Base-by-base conservation (phyloP, 2,329 filamentous ascomycete species). In the Aspergillus viridinutans region DNA sequence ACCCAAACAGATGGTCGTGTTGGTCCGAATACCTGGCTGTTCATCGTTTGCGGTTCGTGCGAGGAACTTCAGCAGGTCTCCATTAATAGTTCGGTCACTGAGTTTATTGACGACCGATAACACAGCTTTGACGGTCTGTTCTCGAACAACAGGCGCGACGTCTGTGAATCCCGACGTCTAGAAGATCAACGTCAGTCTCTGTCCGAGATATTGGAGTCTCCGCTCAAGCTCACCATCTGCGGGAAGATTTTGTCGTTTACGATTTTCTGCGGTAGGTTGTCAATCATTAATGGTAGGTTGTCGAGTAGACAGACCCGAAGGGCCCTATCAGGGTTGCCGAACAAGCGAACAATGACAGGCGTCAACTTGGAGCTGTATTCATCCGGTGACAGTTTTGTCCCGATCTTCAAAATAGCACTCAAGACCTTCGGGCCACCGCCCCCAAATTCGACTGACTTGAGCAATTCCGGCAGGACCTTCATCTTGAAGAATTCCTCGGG, bases 391-490 rank as follows among this genome's bases (percentile, higher is more conserved):
- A 99, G 79, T 69, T 96, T 97, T 6, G 86, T 80, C 3, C 91
- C 86, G 65, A 99, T 97, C 69, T 96, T 96, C 80, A 97, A 86
- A 43, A 96, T 90, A 1, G 96, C 86, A 1, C 82, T 78, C 58
- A 99, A 90, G 0, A 96, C 92, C 69, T 96, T 95, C 0, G 93
- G 90, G 0, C 94, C 94, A 28, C 94, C 94, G 10, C 93, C 94
- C 7, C 94, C 94, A 72, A 97, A 99, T 69, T 99, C 94, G n/a
- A 97, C 92, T 0, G 92, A 96, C 71, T 97, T 99, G n/a, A 99
- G 82, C 29, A 99, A 79, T 70, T 99, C 94, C 0, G 94, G 94
- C 8, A 99, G 81, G 3, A 99, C 86, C 69, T 97, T 99, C 83
- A 96, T 90, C 71, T 95, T 96, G 81, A 97, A 96, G 73, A 96